phyloP scores from a whole-genome alignment of 2,329 filamentous ascomycete genomes.

The Cryphonectria radicalis region DNA sequence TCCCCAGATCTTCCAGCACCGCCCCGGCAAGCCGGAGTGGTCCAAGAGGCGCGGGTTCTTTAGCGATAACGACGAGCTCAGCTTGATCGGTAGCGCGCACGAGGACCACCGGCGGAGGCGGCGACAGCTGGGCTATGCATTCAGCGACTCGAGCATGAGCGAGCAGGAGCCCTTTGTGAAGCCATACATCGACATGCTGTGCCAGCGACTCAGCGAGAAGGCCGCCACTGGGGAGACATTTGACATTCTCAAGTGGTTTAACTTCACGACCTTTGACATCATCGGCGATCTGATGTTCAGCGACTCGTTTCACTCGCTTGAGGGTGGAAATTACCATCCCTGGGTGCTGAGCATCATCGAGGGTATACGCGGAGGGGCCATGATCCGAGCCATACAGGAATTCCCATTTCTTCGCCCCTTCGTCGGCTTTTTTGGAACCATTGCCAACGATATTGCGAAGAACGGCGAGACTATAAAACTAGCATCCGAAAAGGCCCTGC shows the following conservation, averaged over 20 bases:
- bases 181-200: conserved; percentile 15
- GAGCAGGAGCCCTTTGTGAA: conserved; percentile 23
- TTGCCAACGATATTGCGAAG: conserved; percentile 11
- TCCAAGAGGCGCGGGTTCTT: conserved; percentile 4
- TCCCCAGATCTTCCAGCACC: conserved; percentile 24
- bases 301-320: conserved; percentile 31
- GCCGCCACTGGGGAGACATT: conserved; percentile 13
- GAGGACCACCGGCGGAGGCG: conserved; percentile 20
- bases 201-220: conserved; percentile 10
- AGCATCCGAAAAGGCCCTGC: conserved; percentile 15
- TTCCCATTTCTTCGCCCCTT: background rate
- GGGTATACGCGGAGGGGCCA: background rate
- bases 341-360: conserved; percentile 30
- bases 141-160: conserved; percentile 25
- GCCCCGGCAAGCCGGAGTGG: conserved; percentile 16
- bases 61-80: background rate
- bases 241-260: conserved; percentile 25
- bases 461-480: conserved; percentile 12
- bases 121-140: conserved; percentile 17
- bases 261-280: conserved; percentile 33
- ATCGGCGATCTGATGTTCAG: conserved; percentile 32
- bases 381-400: background rate
- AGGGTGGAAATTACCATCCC: conserved; percentile 26
- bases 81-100: background rate
- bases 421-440: background rate